phyloP scores from a whole-genome alignment of 2,329 filamentous ascomycete genomes.

The Colletotrichum plurivorum region DNA sequence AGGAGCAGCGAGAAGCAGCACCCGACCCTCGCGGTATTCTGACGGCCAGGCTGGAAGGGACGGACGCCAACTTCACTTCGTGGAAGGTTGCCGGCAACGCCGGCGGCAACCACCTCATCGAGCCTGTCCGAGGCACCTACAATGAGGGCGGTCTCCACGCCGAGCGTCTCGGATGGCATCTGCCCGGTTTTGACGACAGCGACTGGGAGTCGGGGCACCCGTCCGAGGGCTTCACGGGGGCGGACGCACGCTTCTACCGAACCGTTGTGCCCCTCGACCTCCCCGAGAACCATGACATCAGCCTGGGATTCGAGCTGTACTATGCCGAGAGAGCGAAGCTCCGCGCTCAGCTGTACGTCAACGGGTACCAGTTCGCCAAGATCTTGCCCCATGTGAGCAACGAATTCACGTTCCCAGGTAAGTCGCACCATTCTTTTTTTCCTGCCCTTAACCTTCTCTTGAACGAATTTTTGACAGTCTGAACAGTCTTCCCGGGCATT shows the following conservation, averaged over 20 bases:
- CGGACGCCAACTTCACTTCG: neutral
- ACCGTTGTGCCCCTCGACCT: neutral
- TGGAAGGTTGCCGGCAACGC: constrained; percentile 9
- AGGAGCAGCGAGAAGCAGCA: constrained; percentile 1
- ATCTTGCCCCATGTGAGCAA: constrained; percentile 2
- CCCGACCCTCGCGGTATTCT: neutral
- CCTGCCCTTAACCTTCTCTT: neutral
- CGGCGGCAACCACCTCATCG: neutral
- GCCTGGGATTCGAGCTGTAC: neutral
- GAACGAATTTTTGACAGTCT: neutral
- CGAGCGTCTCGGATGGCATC: constrained; percentile 9
- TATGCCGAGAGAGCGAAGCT: neutral
- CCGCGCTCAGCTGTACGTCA: constrained; percentile 11
- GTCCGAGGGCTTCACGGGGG: neutral
- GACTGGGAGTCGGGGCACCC: neutral
- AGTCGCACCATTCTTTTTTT: neutral
- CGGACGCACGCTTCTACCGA: neutral
- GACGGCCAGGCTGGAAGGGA: neutral
- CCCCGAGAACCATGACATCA: neutral
- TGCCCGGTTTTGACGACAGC: constrained; percentile 7
- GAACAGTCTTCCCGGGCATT: neutral
- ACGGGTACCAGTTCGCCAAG: constrained; percentile 4
- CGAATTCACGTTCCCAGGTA: neutral
- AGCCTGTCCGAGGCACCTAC: constrained; percentile 9
- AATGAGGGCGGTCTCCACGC: constrained; percentile 2